These are phyloP conservation scores for Zygoascus hellenicus DNA, from an alignment of 1,139 yeast species.

Conservation along the genomic window DNA sequence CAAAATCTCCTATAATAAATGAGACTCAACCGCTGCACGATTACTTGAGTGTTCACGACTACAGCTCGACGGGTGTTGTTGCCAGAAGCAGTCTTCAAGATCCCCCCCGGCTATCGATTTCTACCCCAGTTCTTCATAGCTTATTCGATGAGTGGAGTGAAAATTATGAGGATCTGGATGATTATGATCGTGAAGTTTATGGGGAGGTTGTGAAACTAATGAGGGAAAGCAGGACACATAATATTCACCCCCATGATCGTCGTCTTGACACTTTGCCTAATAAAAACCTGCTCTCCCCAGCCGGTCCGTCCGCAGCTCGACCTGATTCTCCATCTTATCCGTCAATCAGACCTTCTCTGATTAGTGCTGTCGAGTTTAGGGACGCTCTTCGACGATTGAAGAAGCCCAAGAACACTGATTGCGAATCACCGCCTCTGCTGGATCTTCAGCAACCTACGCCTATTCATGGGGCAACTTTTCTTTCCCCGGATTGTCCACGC, in stretches of 20 bases:
- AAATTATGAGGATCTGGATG: conserved; percentile 10
- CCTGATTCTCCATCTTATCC: conserved; percentile 11
- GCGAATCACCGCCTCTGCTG: too few relatives aligned
- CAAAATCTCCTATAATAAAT: too few relatives aligned
- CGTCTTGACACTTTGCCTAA: background rate
- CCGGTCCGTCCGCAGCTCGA: background rate
- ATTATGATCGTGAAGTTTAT: conserved; percentile 24
- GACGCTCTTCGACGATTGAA: conserved; percentile 15
- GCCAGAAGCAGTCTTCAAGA: background rate
- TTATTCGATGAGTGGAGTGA: background rate
- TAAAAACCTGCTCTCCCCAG: background rate
- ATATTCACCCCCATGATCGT: conserved; percentile 3
- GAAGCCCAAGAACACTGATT: background rate
- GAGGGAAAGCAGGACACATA: conserved; percentile 22
- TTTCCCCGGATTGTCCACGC: too few relatives aligned
- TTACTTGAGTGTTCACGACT: too few relatives aligned
- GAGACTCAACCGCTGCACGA: too few relatives aligned
- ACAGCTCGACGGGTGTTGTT: too few relatives aligned
- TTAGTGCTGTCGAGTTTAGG: conserved; percentile 40
- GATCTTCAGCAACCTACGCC: too few relatives aligned
- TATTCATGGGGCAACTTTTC: too few relatives aligned
- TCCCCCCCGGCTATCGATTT: background rate
- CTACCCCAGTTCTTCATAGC: background rate
- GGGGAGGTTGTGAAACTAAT: conserved; percentile 27
- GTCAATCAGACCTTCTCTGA: conserved; percentile 40